Evolutionary conservation across 2,329 filamentous ascomycete genomes (phyloP).

Genomic region (Paracamarosporium sp.): DNA sequence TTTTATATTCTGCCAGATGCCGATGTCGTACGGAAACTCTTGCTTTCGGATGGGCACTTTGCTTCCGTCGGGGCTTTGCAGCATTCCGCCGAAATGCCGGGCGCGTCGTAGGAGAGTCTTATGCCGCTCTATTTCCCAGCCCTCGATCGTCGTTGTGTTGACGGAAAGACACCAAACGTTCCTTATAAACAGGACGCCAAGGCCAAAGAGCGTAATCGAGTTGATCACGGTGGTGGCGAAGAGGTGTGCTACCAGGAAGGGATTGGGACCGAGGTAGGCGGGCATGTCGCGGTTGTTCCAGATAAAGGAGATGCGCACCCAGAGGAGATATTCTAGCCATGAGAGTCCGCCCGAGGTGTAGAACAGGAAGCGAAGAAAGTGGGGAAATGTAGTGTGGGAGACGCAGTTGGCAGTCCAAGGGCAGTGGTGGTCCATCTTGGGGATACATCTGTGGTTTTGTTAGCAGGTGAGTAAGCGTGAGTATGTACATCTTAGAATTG

Average conservation of each 20-base stretch:
- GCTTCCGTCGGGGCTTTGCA: conserved; percentile 62
- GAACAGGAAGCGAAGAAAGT: conserved; percentile 80
- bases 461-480: background rate
- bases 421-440: conserved; percentile 87
- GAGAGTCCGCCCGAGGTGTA: conserved; percentile 70
- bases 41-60: conserved; percentile 65
- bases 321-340: conserved; percentile 69
- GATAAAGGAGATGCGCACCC: conserved; percentile 63
- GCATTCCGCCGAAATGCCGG: conserved; percentile 61
- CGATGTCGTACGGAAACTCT: conserved; percentile 84
- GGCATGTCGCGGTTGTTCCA: conserved; percentile 73
- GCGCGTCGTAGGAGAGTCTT: conserved; percentile 54
- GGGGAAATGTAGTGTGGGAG: conserved; percentile 79
- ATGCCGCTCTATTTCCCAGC: conserved; percentile 68
- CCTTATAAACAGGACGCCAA: conserved; percentile 70
- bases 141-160: conserved; percentile 82
- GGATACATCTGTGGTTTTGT: conserved; percentile 65
- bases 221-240: conserved; percentile 66
- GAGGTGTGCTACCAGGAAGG: conserved; percentile 65
- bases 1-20: conserved; percentile 74
- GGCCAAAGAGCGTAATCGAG: conserved; percentile 65
- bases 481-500: background rate
- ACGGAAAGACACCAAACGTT: conserved; percentile 64
- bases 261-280: conserved; percentile 72
- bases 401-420: conserved; percentile 87